Conservation (phyloP, 208 protist genomes). For the Leishmania aethiopica region DNA sequence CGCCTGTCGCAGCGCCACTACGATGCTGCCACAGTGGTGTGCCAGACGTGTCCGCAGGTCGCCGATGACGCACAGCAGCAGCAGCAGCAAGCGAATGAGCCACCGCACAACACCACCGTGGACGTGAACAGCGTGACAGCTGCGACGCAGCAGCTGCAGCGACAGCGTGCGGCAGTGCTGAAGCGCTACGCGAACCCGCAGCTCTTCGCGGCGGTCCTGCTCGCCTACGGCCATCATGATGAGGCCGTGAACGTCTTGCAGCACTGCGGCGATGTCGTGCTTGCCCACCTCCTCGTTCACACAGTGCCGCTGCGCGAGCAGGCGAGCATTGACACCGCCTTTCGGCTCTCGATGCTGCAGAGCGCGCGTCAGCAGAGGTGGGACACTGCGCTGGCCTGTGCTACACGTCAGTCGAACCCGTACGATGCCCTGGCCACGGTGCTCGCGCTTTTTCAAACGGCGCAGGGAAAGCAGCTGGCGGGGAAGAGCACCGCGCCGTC, state of each 20-base stretch:
- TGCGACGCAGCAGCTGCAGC: slow-evolving; percentile 43
- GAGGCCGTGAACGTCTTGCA: slow-evolving; percentile 68
- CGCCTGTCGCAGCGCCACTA: slow-evolving; percentile 43
- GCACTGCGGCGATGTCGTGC: slow-evolving; percentile 59
- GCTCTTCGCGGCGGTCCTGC: slow-evolving; percentile 61
- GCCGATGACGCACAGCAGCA: slow-evolving; percentile 20
- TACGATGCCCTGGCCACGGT: slow-evolving; percentile 79
- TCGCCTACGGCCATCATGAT: slow-evolving; percentile 70
- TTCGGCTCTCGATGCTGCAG: slow-evolving; percentile 78
- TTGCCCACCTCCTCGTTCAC: slow-evolving; percentile 80
- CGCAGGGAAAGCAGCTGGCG: slow-evolving; percentile 49
- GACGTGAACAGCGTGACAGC: slow-evolving; percentile 55
- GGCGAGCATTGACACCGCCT: slow-evolving; percentile 77
- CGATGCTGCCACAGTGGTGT: slow-evolving; percentile 64
- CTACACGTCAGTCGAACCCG: slow-evolving; percentile 69
- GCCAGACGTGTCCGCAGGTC: slow-evolving; percentile 67
- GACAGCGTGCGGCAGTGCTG: slow-evolving; percentile 39
- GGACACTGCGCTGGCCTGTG: slow-evolving; percentile 78
- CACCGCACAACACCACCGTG: slow-evolving; percentile 59
- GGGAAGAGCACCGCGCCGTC: slow-evolving; percentile 31
- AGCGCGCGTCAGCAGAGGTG: slow-evolving; percentile 65
- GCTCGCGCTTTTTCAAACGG: slow-evolving; percentile 73
- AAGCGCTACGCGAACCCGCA: slow-evolving; percentile 56
- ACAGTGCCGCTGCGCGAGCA: slow-evolving; percentile 81
- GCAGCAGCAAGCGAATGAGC: slow-evolving; percentile 33